Evolutionary conservation across 164 flowering plant species (phyloP), one percentile per base, ranked within the genome.

Genomic region (Chimonanthus salicifolius): DNA sequence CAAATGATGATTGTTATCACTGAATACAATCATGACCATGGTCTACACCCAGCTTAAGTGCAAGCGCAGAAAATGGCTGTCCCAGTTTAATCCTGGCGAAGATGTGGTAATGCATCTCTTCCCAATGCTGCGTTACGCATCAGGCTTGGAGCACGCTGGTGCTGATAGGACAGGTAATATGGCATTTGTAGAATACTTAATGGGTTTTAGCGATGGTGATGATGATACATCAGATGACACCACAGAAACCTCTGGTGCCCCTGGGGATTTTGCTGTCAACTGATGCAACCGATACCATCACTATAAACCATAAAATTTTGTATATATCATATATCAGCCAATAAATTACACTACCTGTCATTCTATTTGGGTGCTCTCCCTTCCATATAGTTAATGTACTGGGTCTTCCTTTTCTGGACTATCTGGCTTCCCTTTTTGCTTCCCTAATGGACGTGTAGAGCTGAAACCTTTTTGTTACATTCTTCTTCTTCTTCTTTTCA

Each of bases 51-150:
- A 65, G 75, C 13, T 54, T 15, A 65, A 21, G 10, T 15, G 2
- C 54, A 65, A 67, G 60, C 49, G 70, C 15, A 64, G 68, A 63
- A 72, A 33, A 33, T 49, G 70, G 21, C 7, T 45, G 64, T 49
- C 50, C 13, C 21, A n/a, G 44, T 67, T 50, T 7, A 6, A 15
- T 18, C 11, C 70, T 20, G n/a, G 5, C 7, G 21, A 67, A 50
- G 75, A 68, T 16, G 20, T 76, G 70, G 51, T 76, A 16, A 51
- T 71, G 74, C 74, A 65, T 15, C 65, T 76, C 50, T 58, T 76
- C 18, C 54, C 47, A 11, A 18, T 62, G 62, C 60, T 44, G 9
- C 1, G 49, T n/a, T 13, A 11, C 49, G 16, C 58, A 9, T 49
- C 51, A 3, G 15, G 11, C 5, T 48, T n/a, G 11, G 54, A 71